These are phyloP conservation scores for Vitis labrusca DNA, from an alignment of 164 flowering plant genomes.

Conservation along the genomic window DNA sequence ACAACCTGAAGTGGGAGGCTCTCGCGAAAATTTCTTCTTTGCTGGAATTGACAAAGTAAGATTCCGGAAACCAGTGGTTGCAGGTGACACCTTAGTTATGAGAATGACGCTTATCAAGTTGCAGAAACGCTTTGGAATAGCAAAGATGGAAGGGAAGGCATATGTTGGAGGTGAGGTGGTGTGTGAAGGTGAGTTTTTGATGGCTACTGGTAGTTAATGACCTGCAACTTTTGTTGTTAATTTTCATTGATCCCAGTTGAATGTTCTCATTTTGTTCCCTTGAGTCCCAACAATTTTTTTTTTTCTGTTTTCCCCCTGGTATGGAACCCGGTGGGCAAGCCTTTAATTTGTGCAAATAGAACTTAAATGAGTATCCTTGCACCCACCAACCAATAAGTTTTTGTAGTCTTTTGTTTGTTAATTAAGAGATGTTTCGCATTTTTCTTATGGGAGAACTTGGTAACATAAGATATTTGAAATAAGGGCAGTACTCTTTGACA, in stretches of 20 bases:
- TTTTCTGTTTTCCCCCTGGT: too few species aligned
- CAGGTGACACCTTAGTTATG: slow-evolving; percentile 95
- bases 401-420: too few species aligned
- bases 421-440: too few species aligned
- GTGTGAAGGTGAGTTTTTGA: slow-evolving; percentile 94
- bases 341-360: background rate
- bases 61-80: slow-evolving; percentile 90
- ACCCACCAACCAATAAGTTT: too few species aligned
- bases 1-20: slow-evolving; percentile 94
- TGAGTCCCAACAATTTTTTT: too few species aligned
- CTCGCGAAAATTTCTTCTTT: slow-evolving; percentile 85
- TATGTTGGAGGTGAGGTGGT: slow-evolving; percentile 91
- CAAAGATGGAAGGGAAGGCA: slow-evolving; percentile 96
- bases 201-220: slow-evolving; percentile 73
- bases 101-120: slow-evolving; percentile 79
- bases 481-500: too few species aligned
- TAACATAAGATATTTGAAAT: too few species aligned
- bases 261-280: background rate
- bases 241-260: background rate
- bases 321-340: background rate
- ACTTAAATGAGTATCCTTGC: too few species aligned
- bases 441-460: too few species aligned
- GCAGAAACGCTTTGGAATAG: slow-evolving; percentile 82
- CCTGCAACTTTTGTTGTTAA: background rate
- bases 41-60: slow-evolving; percentile 98